These are phyloP conservation scores for Cyclocybe aegerita DNA, from an alignment of 768 basidiomycete species.

Conservation along the genomic window DNA sequence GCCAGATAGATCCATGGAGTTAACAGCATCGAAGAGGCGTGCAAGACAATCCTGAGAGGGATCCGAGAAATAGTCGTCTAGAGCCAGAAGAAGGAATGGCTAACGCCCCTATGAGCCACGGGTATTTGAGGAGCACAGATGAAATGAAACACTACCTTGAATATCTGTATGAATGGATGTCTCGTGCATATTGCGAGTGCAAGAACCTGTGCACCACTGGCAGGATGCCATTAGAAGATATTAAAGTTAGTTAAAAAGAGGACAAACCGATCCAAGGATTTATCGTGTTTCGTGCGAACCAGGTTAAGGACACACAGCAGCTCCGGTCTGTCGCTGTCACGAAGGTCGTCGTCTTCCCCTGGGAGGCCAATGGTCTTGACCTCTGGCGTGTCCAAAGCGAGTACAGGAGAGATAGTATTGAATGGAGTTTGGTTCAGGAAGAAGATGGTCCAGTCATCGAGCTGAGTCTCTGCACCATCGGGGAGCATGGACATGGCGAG, in stretches of 20 bases:
- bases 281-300: slow-evolving; percentile 90
- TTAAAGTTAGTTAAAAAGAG: background rate
- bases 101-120: slow-evolving; percentile 25
- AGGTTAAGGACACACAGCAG: slow-evolving; percentile 88
- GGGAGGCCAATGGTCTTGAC: slow-evolving; percentile 33
- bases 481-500: slow-evolving; percentile 98
- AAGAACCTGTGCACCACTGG: slow-evolving; percentile 90
- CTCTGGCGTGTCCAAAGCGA: slow-evolving; percentile 66
- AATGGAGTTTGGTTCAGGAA: slow-evolving; percentile 93
- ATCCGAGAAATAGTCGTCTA: slow-evolving; percentile 91
- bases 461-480: slow-evolving; percentile 92
- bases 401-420: slow-evolving; percentile 82
- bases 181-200: slow-evolving; percentile 93
- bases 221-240: background rate
- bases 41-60: slow-evolving; percentile 91
- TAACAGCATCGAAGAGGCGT: slow-evolving; percentile 89
- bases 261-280: slow-evolving; percentile 67
- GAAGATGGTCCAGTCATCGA: slow-evolving; percentile 98
- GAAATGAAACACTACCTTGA: slow-evolving; percentile 62
- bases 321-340: slow-evolving; percentile 38
- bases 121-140: background rate
- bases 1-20: slow-evolving; percentile 82
- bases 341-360: slow-evolving; percentile 28
- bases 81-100: slow-evolving; percentile 91
- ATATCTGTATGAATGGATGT: slow-evolving; percentile 94